Base-by-base conservation (phyloP, 202 grass and related monocot species). In the Miscanthus sacchariflorus region DNA sequence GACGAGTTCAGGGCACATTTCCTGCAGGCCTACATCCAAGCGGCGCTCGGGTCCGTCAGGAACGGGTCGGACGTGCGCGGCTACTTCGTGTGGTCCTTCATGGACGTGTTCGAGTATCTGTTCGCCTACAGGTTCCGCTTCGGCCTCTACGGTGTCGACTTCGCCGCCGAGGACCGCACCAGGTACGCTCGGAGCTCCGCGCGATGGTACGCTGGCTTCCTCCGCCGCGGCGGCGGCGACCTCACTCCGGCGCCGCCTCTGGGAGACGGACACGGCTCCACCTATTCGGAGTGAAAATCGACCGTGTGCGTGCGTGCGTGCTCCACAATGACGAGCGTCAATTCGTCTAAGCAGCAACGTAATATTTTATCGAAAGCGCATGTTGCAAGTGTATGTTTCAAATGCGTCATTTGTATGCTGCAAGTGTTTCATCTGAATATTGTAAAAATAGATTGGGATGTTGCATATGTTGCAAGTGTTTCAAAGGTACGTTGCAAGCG, bases 31-130 rank as follows among this genome's bases (percentile, higher is more conserved):
- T 61, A 61, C 56, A 9, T 61, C 21, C 0, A 23, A 0, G 56
- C 56, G 56, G 8, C 56, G 56, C 56, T 61, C 2, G 8, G 19
- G 4, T 61, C 56, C 56, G 21, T 23, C 93, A 94, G 93, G 92
- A 98, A 98, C 43, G 96, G 96, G 27, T 94, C 96, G 1, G 82
- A 95, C 68, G 54, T 35, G 7, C 83, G 67, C 19, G 96, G 96
- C 15, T 98, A 95, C 84, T 95, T 98, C 77, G 89, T 94, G 64
- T 98, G 96, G 96, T 98, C 93, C 5, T 80, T 95, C 6, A 23
- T 98, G 24, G 96, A 93, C 33, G 79, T 70, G 54, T 98, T 93
- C 25, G 93, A 95, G 81, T 88, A 72, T n/a, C 12, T 81, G 2
- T 78, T 21, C 5, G 87, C 90, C 23, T 93, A 93, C 67, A 38